Conservation (phyloP, 1,284 basidiomycete genomes). For the Sanghuangporus sanghuang region DNA sequence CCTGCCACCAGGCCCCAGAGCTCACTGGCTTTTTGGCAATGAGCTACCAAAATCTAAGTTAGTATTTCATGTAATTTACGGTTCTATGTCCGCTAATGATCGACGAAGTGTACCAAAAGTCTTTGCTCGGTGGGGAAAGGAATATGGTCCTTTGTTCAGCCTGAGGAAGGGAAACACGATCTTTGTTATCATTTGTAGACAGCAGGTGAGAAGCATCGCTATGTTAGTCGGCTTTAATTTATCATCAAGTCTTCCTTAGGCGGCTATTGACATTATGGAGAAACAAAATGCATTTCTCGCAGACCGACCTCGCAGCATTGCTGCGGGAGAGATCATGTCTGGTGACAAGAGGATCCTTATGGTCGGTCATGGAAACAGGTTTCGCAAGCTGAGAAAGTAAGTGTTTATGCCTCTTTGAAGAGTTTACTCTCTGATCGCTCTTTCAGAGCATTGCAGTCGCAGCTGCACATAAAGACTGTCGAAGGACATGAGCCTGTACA, state of each 20-base stretch:
- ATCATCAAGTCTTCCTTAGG: constrained; percentile 12
- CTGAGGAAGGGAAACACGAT: constrained; percentile 28
- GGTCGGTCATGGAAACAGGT: constrained; percentile 18
- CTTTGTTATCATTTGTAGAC: constrained; percentile 31
- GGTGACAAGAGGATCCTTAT: constrained; percentile 22
- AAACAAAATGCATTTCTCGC: constrained; percentile 27
- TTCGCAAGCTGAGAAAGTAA: constrained; percentile 25
- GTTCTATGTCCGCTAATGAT: too few relatives aligned
- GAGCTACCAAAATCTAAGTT: constrained; percentile 22
- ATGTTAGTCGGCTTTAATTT: neutral
- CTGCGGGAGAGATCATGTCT: constrained; percentile 24
- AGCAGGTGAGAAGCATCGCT: constrained; percentile 24
- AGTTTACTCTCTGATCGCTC: neutral
- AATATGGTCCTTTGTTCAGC: constrained; percentile 34
- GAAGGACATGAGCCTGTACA: constrained; percentile 43
- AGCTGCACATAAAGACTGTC: constrained; percentile 45
- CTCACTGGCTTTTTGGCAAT: constrained; percentile 24
- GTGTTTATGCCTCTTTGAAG: neutral
- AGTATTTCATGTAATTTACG: neutral
- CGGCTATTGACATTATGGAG: constrained; percentile 28
- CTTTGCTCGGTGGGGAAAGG: constrained; percentile 31
- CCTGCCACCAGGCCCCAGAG: constrained; percentile 24
- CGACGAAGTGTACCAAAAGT: constrained; percentile 10
- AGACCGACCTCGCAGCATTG: constrained; percentile 23
- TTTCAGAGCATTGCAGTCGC: constrained; percentile 42